phyloP scores from a whole-genome alignment of 2,329 filamentous ascomycete species.

The Penicillium concentricum region DNA sequence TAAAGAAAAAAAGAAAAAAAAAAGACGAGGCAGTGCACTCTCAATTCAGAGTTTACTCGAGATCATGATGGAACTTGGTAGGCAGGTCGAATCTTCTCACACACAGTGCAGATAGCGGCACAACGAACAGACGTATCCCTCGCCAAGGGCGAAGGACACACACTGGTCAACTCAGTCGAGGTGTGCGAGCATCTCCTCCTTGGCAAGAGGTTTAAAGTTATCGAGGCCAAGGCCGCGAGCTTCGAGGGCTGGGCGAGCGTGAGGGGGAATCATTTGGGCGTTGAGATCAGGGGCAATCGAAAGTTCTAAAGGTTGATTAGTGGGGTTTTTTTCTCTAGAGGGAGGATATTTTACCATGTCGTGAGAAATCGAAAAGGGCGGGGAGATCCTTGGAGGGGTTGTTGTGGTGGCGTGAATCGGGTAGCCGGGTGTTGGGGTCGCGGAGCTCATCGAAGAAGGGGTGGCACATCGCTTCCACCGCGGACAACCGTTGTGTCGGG shows the following conservation, averaged over 20 bases:
- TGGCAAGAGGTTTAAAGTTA: conserved; percentile 85
- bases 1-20: conserved; percentile 9
- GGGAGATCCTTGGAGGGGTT: conserved; percentile 79
- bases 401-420: conserved; percentile 88
- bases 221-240: conserved; percentile 86
- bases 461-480: conserved; percentile 95
- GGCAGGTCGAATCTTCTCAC: conserved; percentile 23
- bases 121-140: conserved; percentile 37
- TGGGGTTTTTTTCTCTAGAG: not conserved
- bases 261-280: conserved; percentile 78
- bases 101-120: conserved; percentile 35
- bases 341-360: conserved; percentile 68
- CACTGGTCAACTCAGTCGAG: conserved; percentile 69
- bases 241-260: conserved; percentile 72
- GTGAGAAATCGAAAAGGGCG: conserved; percentile 86
- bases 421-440: conserved; percentile 84
- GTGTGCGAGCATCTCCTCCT: conserved; percentile 96
- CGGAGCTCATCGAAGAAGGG: conserved; percentile 97
- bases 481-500: conserved; percentile 88
- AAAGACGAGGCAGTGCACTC: conserved; percentile 29
- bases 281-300: conserved; percentile 93
- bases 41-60: conserved; percentile 29
- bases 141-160: conserved; percentile 35
- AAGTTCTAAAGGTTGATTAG: conserved; percentile 63
- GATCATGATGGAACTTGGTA: conserved; percentile 17